Percentiles rank a stretch among this genome's conserved stretches.
Evolutionary conservation across 2,329 filamentous ascomycete genomes (phyloP).

Genomic region (Penicillium capsulatum): DNA sequence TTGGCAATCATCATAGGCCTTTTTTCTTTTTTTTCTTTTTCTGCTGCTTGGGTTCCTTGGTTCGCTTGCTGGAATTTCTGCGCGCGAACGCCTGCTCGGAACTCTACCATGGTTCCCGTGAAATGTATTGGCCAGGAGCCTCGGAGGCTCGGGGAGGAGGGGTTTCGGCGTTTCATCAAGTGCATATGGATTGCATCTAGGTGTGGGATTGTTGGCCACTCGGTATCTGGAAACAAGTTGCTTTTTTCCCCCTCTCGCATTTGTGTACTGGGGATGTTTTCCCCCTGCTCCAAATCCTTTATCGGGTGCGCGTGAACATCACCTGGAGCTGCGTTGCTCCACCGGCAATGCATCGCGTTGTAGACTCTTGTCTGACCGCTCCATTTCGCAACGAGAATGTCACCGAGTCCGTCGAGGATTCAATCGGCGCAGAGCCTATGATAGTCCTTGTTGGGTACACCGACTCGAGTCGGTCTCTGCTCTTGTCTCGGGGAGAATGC

Average conservation of each 20-base stretch:
- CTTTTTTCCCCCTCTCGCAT: slow-evolving; percentile 1
- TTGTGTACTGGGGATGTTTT: slow-evolving; percentile 3
- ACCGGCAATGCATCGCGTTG: slow-evolving; percentile 15
- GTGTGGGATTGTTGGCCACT: too few relatives aligned
- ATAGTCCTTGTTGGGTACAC: too few relatives aligned
- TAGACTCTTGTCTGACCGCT: slow-evolving; percentile 13
- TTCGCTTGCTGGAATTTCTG: too few relatives aligned
- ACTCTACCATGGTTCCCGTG: neutral
- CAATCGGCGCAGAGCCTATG: too few relatives aligned
- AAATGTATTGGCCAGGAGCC: slow-evolving; percentile 10
- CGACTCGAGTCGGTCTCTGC: too few relatives aligned
- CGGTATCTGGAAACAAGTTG: neutral
- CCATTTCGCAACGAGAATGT: neutral
- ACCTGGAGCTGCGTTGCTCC: slow-evolving; percentile 11
- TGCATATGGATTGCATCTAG: too few relatives aligned
- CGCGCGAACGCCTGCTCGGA: neutral
- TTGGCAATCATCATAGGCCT: slow-evolving; percentile 6
- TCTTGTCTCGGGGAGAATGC: too few relatives aligned
- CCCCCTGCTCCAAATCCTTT: slow-evolving; percentile 1
- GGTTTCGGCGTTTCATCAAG: slow-evolving; percentile 5
- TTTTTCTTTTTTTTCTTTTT: slow-evolving; percentile 10
- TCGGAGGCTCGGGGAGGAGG: slow-evolving; percentile 5
- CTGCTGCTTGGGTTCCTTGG: slow-evolving; percentile 2
- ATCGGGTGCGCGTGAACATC: slow-evolving; percentile 6
- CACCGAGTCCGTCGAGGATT: too few relatives aligned